Evolutionary conservation across 225 moss, liverwort and hornwort species (phyloP).

Genomic region (Thuidium tamariscinum): DNA sequence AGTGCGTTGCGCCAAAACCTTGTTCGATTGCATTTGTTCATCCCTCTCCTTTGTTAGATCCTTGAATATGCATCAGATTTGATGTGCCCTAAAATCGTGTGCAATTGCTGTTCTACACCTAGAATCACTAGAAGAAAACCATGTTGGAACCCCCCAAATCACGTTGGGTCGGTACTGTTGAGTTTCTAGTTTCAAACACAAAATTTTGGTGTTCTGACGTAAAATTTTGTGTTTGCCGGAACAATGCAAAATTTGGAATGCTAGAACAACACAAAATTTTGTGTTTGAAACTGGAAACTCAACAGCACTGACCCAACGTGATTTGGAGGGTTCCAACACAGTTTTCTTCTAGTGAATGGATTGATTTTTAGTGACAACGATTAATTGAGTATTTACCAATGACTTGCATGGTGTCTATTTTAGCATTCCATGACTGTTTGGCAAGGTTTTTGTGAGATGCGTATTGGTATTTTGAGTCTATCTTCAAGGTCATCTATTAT

Average conservation of each 20-base stretch:
- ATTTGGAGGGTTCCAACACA: too few species aligned
- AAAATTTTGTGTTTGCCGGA: too few species aligned
- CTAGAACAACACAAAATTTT: too few species aligned
- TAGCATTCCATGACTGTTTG: not conserved
- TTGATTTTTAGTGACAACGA: not conserved
- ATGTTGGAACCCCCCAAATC: too few species aligned
- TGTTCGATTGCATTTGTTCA: not conserved
- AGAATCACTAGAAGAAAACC: too few species aligned
- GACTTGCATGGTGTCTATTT: not conserved
- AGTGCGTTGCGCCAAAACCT: slow-evolving; percentile 1
- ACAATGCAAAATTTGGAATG: too few species aligned
- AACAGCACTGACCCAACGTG: too few species aligned
- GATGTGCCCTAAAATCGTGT: not conserved
- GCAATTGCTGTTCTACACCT: not conserved
- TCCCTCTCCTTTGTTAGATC: not conserved
- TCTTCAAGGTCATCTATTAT: not conserved
- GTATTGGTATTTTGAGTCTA: not conserved
- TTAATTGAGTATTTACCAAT: not conserved
- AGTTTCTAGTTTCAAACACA: too few species aligned
- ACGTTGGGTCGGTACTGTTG: too few species aligned
- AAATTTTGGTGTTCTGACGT: too few species aligned
- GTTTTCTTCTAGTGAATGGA: too few species aligned
- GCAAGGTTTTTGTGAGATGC: not conserved
- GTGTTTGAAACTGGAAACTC: too few species aligned
- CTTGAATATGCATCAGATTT: not conserved